Evolutionary conservation across 768 basidiomycete species (phyloP), one percentile per base, ranked within the genome.

Genomic region (Pulveroboletus sp.): DNA sequence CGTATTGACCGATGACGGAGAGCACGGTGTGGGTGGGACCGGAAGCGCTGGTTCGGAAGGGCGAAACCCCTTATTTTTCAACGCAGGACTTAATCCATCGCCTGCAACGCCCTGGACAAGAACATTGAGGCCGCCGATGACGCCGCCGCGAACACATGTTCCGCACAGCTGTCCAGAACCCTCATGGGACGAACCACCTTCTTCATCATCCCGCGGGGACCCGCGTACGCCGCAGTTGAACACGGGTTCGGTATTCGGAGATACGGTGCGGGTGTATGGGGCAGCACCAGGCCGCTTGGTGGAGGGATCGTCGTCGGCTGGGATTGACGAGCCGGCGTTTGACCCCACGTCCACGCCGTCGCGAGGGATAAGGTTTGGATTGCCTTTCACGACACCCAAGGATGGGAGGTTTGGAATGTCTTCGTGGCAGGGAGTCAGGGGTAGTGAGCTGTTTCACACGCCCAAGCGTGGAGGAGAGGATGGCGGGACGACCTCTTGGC

Each of bases 301-400:
- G 42, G 74, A 76, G 36, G 42, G 52, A 5, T 37, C 41, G 26
- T 41, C 50, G 33, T 47, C 51, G 15, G 66, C 55, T 42, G 32
- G 49, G 5, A 66, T 67, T 18, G 80, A 83, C 15, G 81, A 81
- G 37, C 71, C 75, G 6, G 78, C 82, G 1, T 91, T 89, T 59
- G 87, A 91, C 64, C 86, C 87, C 6, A 81, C 82, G 24, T 85
- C 86, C 17, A 89, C 88, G 8, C 88, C 88, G 4, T 89, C 88
- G n/a, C 73, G 88, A 39, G 86, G 87, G 5, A 81, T 88, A 57
- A 80, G 73, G 59, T 81, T 86, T 57, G 74, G 73, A 38, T 61
- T 67, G 14, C 69, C 81, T 3, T 84, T 84, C 58, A 69, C 76
- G 36, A 86, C 83, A 17, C 85, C 84, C n/a, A 86, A 83, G 64